phyloP scores from a whole-genome alignment of 2,329 filamentous ascomycete genomes.

The Fusarium solani-melongenae region DNA sequence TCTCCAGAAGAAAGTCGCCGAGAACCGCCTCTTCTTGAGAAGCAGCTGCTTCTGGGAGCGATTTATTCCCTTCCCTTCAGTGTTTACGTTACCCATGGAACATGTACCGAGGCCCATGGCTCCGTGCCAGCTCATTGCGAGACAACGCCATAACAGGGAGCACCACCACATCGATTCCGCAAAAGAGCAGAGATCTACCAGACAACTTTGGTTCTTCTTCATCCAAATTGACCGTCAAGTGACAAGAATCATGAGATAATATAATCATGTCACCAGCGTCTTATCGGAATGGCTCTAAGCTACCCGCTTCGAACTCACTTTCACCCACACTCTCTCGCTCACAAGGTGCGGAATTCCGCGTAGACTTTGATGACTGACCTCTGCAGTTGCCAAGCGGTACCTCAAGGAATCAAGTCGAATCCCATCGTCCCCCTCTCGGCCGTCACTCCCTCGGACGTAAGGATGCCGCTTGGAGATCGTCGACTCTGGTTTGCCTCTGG shows the following conservation, averaged over 20 bases:
- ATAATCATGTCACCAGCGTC: not conserved
- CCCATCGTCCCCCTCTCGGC: not conserved
- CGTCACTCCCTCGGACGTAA: not conserved
- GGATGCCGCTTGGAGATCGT: not conserved
- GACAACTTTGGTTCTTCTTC: not conserved
- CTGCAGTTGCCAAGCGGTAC: not conserved
- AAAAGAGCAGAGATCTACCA: not conserved
- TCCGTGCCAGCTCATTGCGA: not conserved
- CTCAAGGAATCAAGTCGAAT: not conserved
- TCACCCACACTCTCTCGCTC: not conserved
- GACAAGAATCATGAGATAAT: not conserved
- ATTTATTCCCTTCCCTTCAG: not conserved
- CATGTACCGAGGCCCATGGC: not conserved
- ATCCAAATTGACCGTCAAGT: slow-evolving; percentile 7
- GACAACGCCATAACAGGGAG: not conserved
- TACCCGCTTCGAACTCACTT: not conserved
- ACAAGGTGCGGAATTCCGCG: not conserved
- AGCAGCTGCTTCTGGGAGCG: not conserved
- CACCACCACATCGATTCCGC: not conserved
- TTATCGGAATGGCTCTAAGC: not conserved
- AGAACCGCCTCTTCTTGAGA: not conserved
- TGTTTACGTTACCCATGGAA: not conserved
- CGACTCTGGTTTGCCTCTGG: not conserved
- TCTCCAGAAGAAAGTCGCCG: not conserved
- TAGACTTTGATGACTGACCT: not conserved